These are phyloP conservation scores for Claviceps africana DNA, from an alignment of 2,329 filamentous ascomycete genomes.

Conservation along the genomic window DNA sequence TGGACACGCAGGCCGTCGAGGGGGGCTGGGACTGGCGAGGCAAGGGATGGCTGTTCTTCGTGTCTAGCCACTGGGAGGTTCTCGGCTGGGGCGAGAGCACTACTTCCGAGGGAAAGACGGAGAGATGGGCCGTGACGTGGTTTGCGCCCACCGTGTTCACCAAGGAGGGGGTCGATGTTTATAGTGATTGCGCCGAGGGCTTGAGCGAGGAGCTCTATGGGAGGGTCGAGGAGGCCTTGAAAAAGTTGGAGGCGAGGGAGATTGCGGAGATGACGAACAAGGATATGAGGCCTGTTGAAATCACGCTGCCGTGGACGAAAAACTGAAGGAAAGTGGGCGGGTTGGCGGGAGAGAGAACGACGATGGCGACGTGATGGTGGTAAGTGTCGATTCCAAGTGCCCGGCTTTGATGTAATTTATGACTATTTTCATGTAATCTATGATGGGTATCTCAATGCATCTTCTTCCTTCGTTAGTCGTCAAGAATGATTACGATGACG, in stretches of 20 bases:
- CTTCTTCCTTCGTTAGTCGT: not conserved
- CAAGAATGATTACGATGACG: not conserved
- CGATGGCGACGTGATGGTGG: not conserved
- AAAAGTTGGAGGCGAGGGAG: constrained; percentile 32
- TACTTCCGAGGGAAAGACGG: constrained; percentile 24
- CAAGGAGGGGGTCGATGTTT: constrained; percentile 67
- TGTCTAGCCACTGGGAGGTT: constrained; percentile 67
- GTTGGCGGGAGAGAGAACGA: not conserved
- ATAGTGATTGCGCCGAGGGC: constrained; percentile 49
- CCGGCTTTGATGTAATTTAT: not conserved
- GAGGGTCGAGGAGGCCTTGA: constrained; percentile 40
- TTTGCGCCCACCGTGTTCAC: constrained; percentile 77
- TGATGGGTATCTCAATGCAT: not conserved
- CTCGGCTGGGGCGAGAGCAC: constrained; percentile 54
- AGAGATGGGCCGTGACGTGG: constrained; percentile 69
- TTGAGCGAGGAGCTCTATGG: constrained; percentile 42
- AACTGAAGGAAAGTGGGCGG: not conserved
- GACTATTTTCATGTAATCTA: not conserved
- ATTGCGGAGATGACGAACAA: constrained; percentile 35
- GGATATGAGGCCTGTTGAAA: constrained; percentile 37
- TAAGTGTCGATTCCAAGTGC: not conserved
- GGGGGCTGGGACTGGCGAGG: constrained; percentile 62
- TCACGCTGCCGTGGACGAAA: constrained; percentile 36
- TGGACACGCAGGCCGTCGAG: constrained; percentile 37
- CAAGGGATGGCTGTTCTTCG: constrained; percentile 58